Evolutionary conservation across 805 yeast genomes (phyloP), one percentile per base, ranked within the genome.

Genomic region (Candida tammaniensis): DNA sequence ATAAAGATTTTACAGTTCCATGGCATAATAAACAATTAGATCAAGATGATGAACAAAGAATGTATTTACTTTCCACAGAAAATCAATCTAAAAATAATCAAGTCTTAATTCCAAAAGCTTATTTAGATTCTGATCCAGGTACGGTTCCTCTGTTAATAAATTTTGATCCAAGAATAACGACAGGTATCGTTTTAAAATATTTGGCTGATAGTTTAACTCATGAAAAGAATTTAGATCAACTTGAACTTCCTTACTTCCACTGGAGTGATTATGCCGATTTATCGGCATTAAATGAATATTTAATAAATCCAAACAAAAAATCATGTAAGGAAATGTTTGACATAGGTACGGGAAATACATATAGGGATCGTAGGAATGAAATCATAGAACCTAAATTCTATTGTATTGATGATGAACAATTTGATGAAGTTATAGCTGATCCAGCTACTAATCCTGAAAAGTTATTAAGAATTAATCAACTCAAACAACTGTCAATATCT

Each of bases 191-290:
- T 8, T 34, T 53, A 7, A 31, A 48, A n/a, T 31, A 52, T 30
- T 29, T 59, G 6, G 32, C 43, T 1, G 29, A 44, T 13, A 36
- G 40, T 23, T 25, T 47, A n/a, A 36, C 23, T 11, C 22, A 33
- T 12, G 33, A 17, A 23, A 17, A 19, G n/a, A 9, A 18, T 12
- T 2, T 42, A 5, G 37, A 40, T 9, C 33, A 36, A 10, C 14
- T 49, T 13, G 22, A 32, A 24, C 9, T 43, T 12, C 48, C 62
- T 1, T 43, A 35, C 33, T 61, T 61, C 37, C 61, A 59, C 40
- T 61, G 64, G 64, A 46, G 48, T n/a, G 67, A 61, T 40, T 59
- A 49, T 41, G 38, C 38, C 6, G 60, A 59, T 33, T 38, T 57
- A 33, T 40, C 60, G 3, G 9, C 21, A 7, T 37, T 61, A 8